Evolutionary conservation across 306 rosid species (phyloP).

Genomic region (Corylus heterophylla): DNA sequence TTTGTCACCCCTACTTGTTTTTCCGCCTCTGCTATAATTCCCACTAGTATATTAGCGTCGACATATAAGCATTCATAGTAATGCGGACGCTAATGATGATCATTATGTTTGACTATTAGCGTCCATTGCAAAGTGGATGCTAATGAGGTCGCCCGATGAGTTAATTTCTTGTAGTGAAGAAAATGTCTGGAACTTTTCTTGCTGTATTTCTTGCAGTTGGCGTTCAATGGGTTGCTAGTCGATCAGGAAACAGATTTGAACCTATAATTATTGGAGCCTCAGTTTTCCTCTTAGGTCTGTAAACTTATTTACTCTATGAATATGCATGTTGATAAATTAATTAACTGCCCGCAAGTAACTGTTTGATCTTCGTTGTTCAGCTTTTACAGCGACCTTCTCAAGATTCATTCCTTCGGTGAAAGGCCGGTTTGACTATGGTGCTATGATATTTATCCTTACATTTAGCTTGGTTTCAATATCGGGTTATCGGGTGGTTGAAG

Average conservation of each 20-base stretch:
- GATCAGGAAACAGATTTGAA: slow-evolving; percentile 56
- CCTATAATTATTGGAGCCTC: slow-evolving; percentile 58
- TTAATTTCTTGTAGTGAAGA: neutral
- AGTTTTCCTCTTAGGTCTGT: slow-evolving; percentile 70
- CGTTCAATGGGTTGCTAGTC: slow-evolving; percentile 65
- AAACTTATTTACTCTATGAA: neutral
- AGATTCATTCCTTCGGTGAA: slow-evolving; percentile 81
- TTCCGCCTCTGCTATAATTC: too few species aligned
- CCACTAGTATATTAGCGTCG: too few species aligned
- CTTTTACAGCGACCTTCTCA: slow-evolving; percentile 79
- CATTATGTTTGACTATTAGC: too few species aligned
- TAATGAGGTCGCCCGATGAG: too few species aligned
- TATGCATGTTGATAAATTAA: neutral
- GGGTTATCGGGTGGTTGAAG: slow-evolving; percentile 54
- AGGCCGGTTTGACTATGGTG: slow-evolving; percentile 80
- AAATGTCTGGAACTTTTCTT: slow-evolving; percentile 66
- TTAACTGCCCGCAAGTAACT: neutral
- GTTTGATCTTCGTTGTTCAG: slow-evolving; percentile 36
- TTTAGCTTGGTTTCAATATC: slow-evolving; percentile 75
- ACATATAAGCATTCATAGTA: too few species aligned
- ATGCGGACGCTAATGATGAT: too few species aligned
- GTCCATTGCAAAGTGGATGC: too few species aligned
- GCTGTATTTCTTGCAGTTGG: slow-evolving; percentile 75
- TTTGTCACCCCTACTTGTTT: too few species aligned
- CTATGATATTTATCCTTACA: slow-evolving; percentile 79